Base-by-base conservation (phyloP, 1,139 yeast species). In the Chernovozyma aurita region DNA sequence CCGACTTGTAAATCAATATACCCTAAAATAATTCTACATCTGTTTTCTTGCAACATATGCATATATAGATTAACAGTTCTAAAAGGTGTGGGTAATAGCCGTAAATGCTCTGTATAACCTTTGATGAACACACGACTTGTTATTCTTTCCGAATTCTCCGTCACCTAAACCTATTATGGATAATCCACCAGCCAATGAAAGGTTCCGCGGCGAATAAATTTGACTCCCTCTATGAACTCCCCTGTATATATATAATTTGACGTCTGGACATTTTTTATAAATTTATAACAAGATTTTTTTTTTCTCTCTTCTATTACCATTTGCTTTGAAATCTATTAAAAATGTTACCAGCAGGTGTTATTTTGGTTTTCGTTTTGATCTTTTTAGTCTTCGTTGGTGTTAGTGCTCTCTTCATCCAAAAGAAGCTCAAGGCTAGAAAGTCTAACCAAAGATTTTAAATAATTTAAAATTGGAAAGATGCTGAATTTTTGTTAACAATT, bases 341-440 rank as follows among this genome's bases (percentile, higher is more conserved):
- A 51, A 70, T 70, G 76, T 63, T 70, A 42, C 76, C 76, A 55
- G 55, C 74, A 32, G 76, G 76, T 63, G 76, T 70, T 63, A 70
- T 70, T 53, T 60, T 70, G 53, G 76, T 70, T 48, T 70, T 70
- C 57, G 68, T 65, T 48, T 65, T 70, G 50, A 43, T 70, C 42
- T 69, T 69, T 60, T 61, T 60, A 52, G 73, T 70, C 44, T 57
- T 55, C 51, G 46, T 54, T 46, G 69, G 64, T 46, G 47, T 70
- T 36, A 42, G 46, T 41, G 66, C 63, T 50, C 57, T 69, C 42
- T 49, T 54, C 43, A 42, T 63, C 49, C 59, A 55, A 37, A 70
- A 67, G 65, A 58, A 50, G 47, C 37, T 69, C 43, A 65, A 63
- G 59, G 63, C 65, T 33, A 70, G 50, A 52, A 70, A 70, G 59